Percentiles rank a stretch among this genome's conserved stretches.
phyloP scores from a whole-genome alignment of 441 rosid genomes.

The Populus hybrid region DNA sequence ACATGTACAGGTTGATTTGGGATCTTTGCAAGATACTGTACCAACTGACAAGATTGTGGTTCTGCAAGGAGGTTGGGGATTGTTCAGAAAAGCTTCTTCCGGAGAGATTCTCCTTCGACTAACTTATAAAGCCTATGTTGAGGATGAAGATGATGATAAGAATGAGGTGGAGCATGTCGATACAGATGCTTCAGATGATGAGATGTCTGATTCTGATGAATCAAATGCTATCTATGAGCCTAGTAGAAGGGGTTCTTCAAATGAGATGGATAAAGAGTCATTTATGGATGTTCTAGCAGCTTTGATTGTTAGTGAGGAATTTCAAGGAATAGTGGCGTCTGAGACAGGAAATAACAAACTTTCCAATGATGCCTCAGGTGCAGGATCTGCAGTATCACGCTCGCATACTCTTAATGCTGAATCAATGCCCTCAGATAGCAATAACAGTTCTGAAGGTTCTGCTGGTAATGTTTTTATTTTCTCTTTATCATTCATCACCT shows the following conservation, averaged over 20 bases:
- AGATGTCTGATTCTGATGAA: constrained; percentile 66
- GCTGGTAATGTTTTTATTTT: constrained; percentile 20
- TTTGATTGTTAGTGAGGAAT: constrained; percentile 87
- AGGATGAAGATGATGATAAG: constrained; percentile 93
- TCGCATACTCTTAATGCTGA: constrained; percentile 31
- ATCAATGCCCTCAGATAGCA: constrained; percentile 31
- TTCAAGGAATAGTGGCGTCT: constrained; percentile 94
- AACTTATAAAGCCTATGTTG: constrained; percentile 92
- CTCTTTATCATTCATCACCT: background rate
- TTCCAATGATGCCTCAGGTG: constrained; percentile 36
- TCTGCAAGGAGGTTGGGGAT: constrained; percentile 76
- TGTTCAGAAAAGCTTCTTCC: constrained; percentile 60
- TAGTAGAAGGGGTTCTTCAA: constrained; percentile 32
- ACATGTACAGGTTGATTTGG: constrained; percentile 66
- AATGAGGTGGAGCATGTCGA: constrained; percentile 37
- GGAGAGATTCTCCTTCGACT: constrained; percentile 87
- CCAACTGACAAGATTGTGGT: constrained; percentile 76
- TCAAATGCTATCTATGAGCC: constrained; percentile 35
- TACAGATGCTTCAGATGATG: constrained; percentile 68
- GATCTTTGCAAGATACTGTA: constrained; percentile 84
- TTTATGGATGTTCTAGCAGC: constrained; percentile 97
- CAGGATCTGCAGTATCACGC: constrained; percentile 31
- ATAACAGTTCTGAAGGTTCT: constrained; percentile 32
- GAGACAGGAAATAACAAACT: constrained; percentile 59
- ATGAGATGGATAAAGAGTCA: constrained; percentile 60